Evolutionary conservation across 257 asterid species (phyloP), one percentile per base, ranked within the genome.

Genomic region (Solanum paucissectum): DNA sequence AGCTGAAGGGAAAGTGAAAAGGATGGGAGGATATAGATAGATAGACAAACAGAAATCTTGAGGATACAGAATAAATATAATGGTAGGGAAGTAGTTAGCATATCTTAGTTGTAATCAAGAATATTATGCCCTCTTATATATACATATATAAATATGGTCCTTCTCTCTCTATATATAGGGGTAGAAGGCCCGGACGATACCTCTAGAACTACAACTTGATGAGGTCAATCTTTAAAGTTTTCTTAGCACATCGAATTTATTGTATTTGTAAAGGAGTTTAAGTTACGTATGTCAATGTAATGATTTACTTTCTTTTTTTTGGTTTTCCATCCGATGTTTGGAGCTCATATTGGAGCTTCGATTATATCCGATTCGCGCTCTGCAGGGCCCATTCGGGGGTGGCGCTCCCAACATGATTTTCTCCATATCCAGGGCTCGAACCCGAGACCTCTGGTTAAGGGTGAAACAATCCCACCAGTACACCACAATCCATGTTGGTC

Each of bases 71-170:
- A 66, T 85, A 85, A 85, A 66, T 62, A 85, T 32, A 66, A 76
- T 85, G 32, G 87, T 60, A 71, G 87, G 77, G 87, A 38, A 66
- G 76, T 85, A 85, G 87, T 71, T 66, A 81, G 87, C 87, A 85
- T 85, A 85, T 85, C 87, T 85, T 85, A 85, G 87, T 85, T 85
- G 81, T 85, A 46, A 81, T 46, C 16, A 81, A 81, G 68, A 81
- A 81, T 46, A 81, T 81, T 46, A 46, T 81, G 85, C 68, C 68
- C 68, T 46, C 68, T 46, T 49, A n/a, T n/a, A 23, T 38, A 37
- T 38, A 6, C 32, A 18, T 73, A 38, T 38, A 34, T 73, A 13
- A 21, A 20, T 34, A 62, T 62, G 71, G 71, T 62, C 71, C 27
- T 72, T 7, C 12, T 20, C 12, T 58, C 25, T 55, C 0, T 20